Conservation (phyloP, 2,329 filamentous ascomycete genomes). For the Phialophora tarda region DNA sequence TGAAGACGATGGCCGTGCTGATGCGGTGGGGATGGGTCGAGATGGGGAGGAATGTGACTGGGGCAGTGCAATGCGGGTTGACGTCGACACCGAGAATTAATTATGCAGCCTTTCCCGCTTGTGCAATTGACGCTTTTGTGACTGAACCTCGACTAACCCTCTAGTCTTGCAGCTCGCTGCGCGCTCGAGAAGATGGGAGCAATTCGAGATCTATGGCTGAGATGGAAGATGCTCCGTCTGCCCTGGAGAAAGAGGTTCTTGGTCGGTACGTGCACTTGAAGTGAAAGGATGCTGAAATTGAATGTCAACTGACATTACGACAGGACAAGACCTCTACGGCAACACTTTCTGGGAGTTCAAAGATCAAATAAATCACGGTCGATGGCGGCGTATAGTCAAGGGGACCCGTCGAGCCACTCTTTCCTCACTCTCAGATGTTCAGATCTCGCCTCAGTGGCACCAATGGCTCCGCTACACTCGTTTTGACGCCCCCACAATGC, state of each 20-base stretch:
- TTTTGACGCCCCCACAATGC: conserved; percentile 59
- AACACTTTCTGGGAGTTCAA: conserved; percentile 73
- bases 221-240: conserved; percentile 66
- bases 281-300: conserved; percentile 5
- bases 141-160: conserved; percentile 1
- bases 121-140: background rate
- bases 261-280: conserved; percentile 52
- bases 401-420: conserved; percentile 60
- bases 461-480: conserved; percentile 71
- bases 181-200: conserved; percentile 43
- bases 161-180: conserved; percentile 30
- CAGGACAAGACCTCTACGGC: conserved; percentile 65
- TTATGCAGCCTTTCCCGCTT: conserved; percentile 9
- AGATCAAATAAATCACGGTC: conserved; percentile 59
- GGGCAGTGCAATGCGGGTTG: conserved; percentile 28
- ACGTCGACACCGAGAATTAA: conserved; percentile 28
- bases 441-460: conserved; percentile 69
- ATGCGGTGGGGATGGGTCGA: conserved; percentile 2
- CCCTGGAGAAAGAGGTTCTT: conserved; percentile 68
- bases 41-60: conserved; percentile 3
- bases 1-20: conserved; percentile 5
- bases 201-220: conserved; percentile 61
- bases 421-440: conserved; percentile 64
- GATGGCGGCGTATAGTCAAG: conserved; percentile 64
- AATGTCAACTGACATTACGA: conserved; percentile 15